Percentiles rank a stretch among this genome's conserved stretches.
phyloP scores from a whole-genome alignment of 805 yeast genomes.

The Wickerhamiella musiphila region DNA sequence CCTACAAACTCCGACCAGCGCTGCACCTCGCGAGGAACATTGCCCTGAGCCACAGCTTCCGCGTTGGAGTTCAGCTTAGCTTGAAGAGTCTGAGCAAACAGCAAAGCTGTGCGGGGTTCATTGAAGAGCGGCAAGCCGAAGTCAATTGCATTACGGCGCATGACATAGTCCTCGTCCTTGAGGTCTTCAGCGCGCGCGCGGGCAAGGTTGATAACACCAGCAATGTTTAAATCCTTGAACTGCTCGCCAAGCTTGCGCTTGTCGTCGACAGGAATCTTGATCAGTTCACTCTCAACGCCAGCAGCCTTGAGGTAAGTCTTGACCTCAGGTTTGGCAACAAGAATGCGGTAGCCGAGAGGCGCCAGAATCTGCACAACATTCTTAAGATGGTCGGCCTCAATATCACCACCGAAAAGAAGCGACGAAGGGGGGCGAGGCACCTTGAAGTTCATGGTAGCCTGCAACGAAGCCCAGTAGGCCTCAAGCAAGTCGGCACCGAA shows the following conservation, averaged over 20 bases:
- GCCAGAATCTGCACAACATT: constrained; percentile 53
- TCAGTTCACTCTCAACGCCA: constrained; percentile 35
- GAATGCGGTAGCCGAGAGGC: constrained; percentile 65
- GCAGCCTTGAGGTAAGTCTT: constrained; percentile 42
- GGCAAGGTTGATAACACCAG: constrained; percentile 85
- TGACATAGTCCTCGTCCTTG: constrained; percentile 79
- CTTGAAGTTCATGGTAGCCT: constrained; percentile 92
- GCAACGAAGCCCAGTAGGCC: constrained; percentile 96
- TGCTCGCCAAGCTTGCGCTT: constrained; percentile 87
- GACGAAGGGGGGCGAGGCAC: constrained; percentile 86
- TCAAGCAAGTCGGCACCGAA: constrained; percentile 74
- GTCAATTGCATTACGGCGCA: constrained; percentile 99
- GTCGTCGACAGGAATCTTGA: constrained; percentile 84
- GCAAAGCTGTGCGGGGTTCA: constrained; percentile 82
- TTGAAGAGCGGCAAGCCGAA: constrained; percentile 92
- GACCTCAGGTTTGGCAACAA: constrained; percentile 57
- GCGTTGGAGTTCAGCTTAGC: too few relatives aligned
- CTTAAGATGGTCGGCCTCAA: constrained; percentile 51
- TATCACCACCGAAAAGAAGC: constrained; percentile 86
- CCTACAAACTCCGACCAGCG: constrained; percentile 97
- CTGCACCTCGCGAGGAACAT: constrained; percentile 68
- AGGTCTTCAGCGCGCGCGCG: constrained; percentile 71
- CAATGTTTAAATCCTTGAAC: constrained; percentile 70
- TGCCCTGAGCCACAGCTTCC: constrained; percentile 32
- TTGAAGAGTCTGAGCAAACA: constrained; percentile 72